Evolutionary conservation across 1,284 basidiomycete genomes (phyloP), one percentile per base, ranked within the genome.

Genomic region (Cystobasidium slooffiae): DNA sequence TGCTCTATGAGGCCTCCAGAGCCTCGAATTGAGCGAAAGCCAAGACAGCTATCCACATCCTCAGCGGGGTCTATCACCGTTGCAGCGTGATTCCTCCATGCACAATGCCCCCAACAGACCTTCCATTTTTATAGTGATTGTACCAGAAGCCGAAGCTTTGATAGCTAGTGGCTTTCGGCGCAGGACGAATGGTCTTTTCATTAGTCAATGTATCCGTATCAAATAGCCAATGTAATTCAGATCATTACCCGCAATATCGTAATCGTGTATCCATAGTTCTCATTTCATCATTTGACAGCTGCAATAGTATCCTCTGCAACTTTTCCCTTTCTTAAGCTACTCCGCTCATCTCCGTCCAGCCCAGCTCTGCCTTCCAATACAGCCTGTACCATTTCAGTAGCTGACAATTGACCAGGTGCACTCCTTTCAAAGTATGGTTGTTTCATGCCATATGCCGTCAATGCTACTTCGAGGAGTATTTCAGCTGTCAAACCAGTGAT

Each of bases 401-500:
- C 47, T 41, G 24, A 49, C 1, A 70, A 18, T 43, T 68, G 74
- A 53, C 53, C 62, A 5, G 18, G n/a, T 44, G 74, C 63, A 12
- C 24, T 20, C 18, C 41, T 14, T 47, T 67, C 56, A 39, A 61
- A 74, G 0, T 22, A 12, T 4, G 72, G 64, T 41, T 24, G 16
- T 20, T 55, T 20, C 18, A 68, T 47, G 44, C 43, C 22, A 46
- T 68, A 74, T 6, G 75, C 78, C 8, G 73, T 49, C 37, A 77
- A 24, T 0, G 77, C 76, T 9, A 51, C 52, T 20, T 72, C 72
- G 47, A 79, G 44, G 31, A 76, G 24, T 31, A 80, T 78, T 59
- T 79, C 79, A 6, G 78, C 78, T 31, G 79, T 80, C 12, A 80
- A 24, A 14, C 79, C 79, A n/a, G 77, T 76, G 0, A 80, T 67